A percentile compares a stretch with the other conserved stretches of the same genome.
Conservation (phyloP, 139 green algal genomes). For the Chlamydomonas incerta region DNA sequence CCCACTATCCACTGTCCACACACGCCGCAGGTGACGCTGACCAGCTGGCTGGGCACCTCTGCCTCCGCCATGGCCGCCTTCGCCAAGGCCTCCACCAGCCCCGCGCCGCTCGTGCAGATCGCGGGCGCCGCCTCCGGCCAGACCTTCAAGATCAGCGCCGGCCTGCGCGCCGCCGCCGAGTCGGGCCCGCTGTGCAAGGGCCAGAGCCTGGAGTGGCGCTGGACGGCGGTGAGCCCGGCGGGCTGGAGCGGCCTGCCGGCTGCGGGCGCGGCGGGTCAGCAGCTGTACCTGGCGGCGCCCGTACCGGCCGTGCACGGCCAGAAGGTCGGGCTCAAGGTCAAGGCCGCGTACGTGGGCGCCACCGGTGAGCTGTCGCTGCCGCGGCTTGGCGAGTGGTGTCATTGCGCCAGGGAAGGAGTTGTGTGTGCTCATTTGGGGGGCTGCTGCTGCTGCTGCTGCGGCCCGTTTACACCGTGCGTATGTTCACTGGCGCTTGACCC, state of each 20-base stretch:
- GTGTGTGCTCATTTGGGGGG: too few species aligned
- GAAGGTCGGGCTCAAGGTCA: background rate
- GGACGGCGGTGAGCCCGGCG: background rate
- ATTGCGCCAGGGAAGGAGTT: too few species aligned
- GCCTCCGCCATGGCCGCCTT: background rate
- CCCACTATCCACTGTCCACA: too few species aligned
- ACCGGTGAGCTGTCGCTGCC: background rate
- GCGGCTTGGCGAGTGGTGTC: too few species aligned
- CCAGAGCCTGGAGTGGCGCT: background rate
- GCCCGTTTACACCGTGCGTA: too few species aligned
- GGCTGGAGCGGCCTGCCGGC: background rate
- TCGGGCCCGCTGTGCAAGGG: background rate
- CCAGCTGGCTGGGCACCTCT: background rate
- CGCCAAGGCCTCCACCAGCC: background rate
- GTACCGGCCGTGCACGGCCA: conserved; percentile 17
- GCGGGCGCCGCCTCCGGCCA: background rate
- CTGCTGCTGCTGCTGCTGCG: background rate
- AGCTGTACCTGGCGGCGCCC: background rate
- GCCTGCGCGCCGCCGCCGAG: background rate
- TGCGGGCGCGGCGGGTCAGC: too few species aligned
- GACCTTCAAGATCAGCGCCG: background rate
- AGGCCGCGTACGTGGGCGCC: background rate
- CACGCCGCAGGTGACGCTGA: background rate
- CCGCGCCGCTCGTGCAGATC: background rate
- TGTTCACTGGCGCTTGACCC: too few species aligned